Evolutionary conservation across 306 rosid genomes (phyloP).

Genomic region (Chamaecrista fasciculata): DNA sequence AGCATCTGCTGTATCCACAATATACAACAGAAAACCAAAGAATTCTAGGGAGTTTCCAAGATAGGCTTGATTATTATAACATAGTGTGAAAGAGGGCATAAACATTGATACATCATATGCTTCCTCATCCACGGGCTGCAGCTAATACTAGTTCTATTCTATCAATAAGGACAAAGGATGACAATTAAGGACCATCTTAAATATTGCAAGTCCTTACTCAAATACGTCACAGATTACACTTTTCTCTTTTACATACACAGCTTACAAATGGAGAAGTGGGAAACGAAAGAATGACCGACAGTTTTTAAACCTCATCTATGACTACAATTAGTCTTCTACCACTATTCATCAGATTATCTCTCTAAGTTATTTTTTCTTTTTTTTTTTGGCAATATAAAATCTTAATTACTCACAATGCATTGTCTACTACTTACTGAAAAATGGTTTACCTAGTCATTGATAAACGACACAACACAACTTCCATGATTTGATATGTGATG

Average conservation of each 20-base stretch:
- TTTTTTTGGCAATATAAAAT: not conserved
- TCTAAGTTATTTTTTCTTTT: slow-evolving; percentile 8
- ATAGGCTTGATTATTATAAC: not conserved
- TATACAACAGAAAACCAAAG: not conserved
- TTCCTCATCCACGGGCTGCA: not conserved
- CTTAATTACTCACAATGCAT: not conserved
- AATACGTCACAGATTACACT: not conserved
- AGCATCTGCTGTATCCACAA: slow-evolving; percentile 10
- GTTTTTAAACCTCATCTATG: not conserved
- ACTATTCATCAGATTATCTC: slow-evolving; percentile 1
- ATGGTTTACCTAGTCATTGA: not conserved
- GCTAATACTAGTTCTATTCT: not conserved
- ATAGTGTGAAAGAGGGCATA: not conserved
- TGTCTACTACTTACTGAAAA: slow-evolving; percentile 14
- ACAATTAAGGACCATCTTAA: not conserved
- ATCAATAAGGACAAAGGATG: not conserved
- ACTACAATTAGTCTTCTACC: not conserved
- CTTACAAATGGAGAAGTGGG: not conserved
- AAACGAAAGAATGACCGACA: not conserved
- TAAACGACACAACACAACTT: not conserved
- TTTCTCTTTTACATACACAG: slow-evolving; percentile 5
- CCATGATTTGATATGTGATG: slow-evolving; percentile 13
- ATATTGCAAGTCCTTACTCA: slow-evolving; percentile 11
- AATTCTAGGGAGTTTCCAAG: not conserved
- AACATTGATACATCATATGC: not conserved